Evolutionary conservation across 2,329 filamentous ascomycete genomes (phyloP).

Genomic region (Thelonectria blattea): DNA sequence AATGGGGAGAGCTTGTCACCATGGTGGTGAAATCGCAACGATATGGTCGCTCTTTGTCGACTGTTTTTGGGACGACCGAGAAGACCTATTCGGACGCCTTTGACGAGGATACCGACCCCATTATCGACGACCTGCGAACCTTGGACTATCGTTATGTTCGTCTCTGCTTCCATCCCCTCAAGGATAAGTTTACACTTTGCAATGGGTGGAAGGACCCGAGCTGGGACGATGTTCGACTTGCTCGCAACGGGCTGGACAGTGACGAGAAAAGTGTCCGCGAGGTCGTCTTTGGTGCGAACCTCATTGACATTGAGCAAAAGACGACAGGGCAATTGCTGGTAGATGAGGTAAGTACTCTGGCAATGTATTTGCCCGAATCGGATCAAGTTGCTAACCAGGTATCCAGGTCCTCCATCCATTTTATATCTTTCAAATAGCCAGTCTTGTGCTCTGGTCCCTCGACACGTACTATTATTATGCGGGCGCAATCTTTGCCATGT

Average conservation of each 20-base stretch:
- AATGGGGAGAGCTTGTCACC: conserved; percentile 93
- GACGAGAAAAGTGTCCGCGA: conserved; percentile 87
- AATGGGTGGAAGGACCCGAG: conserved; percentile 93
- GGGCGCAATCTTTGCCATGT: conserved; percentile 92
- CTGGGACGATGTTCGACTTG: conserved; percentile 79
- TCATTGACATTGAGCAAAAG: conserved; percentile 94
- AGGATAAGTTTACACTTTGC: conserved; percentile 86
- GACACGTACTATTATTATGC: conserved; percentile 99
- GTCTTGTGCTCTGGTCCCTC: conserved; percentile 90
- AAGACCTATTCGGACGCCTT: conserved; percentile 62
- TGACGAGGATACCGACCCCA: conserved; percentile 72
- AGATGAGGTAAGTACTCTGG: conserved; percentile 70
- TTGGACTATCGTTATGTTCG: conserved; percentile 94
- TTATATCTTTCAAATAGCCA: conserved; percentile 97
- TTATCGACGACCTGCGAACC: conserved; percentile 75
- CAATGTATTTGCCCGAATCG: neutral
- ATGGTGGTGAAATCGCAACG: conserved; percentile 65
- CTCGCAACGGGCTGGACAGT: conserved; percentile 81
- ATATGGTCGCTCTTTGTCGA: conserved; percentile 63
- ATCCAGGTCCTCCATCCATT: conserved; percentile 88
- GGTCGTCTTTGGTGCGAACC: conserved; percentile 85
- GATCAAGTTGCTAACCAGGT: neutral
- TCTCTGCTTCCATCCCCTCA: conserved; percentile 86
- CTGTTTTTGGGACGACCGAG: conserved; percentile 70
- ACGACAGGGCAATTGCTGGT: conserved; percentile 80